Base-by-base conservation (phyloP, 1,284 basidiomycete genomes). In the Ustilago sp. region DNA sequence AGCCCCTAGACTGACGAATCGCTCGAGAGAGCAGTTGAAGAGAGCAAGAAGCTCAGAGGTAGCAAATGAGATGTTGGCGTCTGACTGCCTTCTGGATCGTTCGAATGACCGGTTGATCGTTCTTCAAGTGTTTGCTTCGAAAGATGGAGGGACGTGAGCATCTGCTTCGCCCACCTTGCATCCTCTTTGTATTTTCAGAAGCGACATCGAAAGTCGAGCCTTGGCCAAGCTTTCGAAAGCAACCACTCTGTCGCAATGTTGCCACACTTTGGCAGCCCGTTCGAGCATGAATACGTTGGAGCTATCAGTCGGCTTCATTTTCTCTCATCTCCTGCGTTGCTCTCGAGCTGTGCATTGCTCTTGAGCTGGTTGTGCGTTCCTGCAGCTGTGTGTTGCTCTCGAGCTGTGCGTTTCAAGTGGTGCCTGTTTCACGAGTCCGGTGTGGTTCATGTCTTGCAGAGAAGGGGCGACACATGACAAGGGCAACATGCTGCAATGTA, bases 91-190 rank as follows among this genome's bases (percentile, higher is more conserved):
- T 32, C 23, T 32, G 11, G 31, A 32, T 32, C 48, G 28, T 7
- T 11, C 11, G 7, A 8, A 15, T 6, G 15, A 17, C 11, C n/a
- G 19, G 13, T 45, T 19, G 43, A 7, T 19, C 11, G 43, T 45
- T 45, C n/a, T 45, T 19, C 17, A 13, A 38, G 43, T 45, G 43
- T 45, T 45, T 19, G 43, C 43, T 45, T 45, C 43, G 43, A 45
- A 28, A 19, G 43, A 45, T 19, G 43, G 43, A 17, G 43, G 43
- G 6, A 23, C 43, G 43, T 9, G 7, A 45, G 43, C 43, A 19
- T 19, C n/a, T 19, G 43, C n/a, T 6, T 19, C 43, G 43, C 43
- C n/a, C 43, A 1, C 43, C n/a, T 19, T 19, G 19, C n/a, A 45
- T 45, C 23, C 23, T 23, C 23, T 23, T 23, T 23, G 23, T 2